Evolutionary conservation across 192 early-diverging fungal genomes (phyloP).

Genomic region (Rhizophagus sp.): DNA sequence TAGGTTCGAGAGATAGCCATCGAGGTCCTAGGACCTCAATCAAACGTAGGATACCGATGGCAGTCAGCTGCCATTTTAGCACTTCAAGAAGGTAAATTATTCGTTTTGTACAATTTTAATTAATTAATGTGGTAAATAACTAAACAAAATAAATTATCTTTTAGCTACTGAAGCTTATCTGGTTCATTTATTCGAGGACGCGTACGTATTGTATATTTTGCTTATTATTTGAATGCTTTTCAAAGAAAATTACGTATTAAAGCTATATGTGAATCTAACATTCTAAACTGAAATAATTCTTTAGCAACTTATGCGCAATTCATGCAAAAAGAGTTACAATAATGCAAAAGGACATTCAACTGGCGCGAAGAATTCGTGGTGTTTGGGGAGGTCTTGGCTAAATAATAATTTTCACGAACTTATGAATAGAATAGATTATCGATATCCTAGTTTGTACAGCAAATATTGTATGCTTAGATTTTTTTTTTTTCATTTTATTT

Average conservation of each 20-base stretch:
- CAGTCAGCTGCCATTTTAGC: conserved; percentile 77
- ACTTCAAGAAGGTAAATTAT: conserved; percentile 59
- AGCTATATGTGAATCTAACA: neutral
- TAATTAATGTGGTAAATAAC: neutral
- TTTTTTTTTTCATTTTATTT: neutral
- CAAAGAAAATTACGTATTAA: neutral
- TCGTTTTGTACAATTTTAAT: neutral
- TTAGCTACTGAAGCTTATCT: conserved; percentile 74
- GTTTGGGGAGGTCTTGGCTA: conserved; percentile 70
- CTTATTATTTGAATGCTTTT: conserved; percentile 6
- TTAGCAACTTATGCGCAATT: conserved; percentile 85
- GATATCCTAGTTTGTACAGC: no score
- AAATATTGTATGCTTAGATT: no score
- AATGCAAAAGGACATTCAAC: conserved; percentile 90
- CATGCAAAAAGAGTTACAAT: conserved; percentile 94
- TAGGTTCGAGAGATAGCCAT: conserved; percentile 67
- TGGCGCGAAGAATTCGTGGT: conserved; percentile 88
- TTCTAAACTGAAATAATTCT: neutral
- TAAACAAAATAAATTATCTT: neutral
- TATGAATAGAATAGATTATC: no score
- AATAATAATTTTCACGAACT: neutral
- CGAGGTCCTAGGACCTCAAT: conserved; percentile 45
- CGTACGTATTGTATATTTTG: conserved; percentile 47
- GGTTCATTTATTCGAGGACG: conserved; percentile 87
- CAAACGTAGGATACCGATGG: conserved; percentile 60